Conservation (phyloP, 352 stramenopile genomes). For the Globisporangium nodosum region DNA sequence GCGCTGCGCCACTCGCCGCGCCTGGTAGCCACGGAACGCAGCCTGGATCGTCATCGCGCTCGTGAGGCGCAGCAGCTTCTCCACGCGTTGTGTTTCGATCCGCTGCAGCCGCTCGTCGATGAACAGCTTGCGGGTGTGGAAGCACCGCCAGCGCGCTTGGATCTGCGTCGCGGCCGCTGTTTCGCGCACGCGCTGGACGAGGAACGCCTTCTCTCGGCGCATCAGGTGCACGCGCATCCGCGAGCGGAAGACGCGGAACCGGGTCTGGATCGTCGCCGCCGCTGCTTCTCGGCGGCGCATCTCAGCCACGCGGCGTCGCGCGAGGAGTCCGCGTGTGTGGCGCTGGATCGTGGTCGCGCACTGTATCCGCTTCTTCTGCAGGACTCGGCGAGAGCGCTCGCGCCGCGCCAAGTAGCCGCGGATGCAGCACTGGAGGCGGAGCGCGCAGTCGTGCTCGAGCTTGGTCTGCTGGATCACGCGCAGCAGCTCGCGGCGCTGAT, state of each 20-base stretch:
- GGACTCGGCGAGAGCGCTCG: slow-evolving; percentile 28
- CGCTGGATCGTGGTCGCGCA: slow-evolving; percentile 47
- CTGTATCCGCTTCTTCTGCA: slow-evolving; percentile 8
- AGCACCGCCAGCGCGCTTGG: slow-evolving; percentile 43
- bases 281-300: slow-evolving; percentile 27
- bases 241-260: slow-evolving; percentile 33
- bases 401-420: slow-evolving; percentile 44
- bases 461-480: slow-evolving; percentile 62
- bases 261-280: slow-evolving; percentile 52
- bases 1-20: slow-evolving; percentile 37
- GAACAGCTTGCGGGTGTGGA: slow-evolving; percentile 24
- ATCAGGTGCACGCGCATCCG: slow-evolving; percentile 34
- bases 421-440: slow-evolving; percentile 49
- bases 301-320: slow-evolving; percentile 20
- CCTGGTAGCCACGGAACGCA: slow-evolving; percentile 53
- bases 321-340: slow-evolving; percentile 41
- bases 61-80: slow-evolving; percentile 32
- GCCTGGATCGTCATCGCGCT: slow-evolving; percentile 56
- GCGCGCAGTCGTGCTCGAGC: slow-evolving; percentile 44
- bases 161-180: slow-evolving; percentile 35
- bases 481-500: slow-evolving; percentile 51
- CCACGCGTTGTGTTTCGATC: slow-evolving; percentile 27
- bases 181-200: slow-evolving; percentile 20
- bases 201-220: slow-evolving; percentile 27
- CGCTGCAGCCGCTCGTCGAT: slow-evolving; percentile 20